Conservation (phyloP, 75 land plant species). For the Cupressus sempervirens region DNA sequence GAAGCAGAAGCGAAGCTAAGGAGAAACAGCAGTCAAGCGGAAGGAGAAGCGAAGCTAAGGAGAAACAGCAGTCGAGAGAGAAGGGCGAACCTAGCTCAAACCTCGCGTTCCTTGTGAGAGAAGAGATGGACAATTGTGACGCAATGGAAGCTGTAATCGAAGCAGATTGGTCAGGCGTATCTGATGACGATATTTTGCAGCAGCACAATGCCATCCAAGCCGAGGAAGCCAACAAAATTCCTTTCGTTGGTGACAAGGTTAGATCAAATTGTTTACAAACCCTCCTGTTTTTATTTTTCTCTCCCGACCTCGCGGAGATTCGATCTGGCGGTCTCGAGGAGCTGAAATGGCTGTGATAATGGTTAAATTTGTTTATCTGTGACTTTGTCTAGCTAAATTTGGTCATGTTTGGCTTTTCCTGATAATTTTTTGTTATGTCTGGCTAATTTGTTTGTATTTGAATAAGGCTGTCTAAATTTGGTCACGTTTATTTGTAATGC, state of each 20-base stretch:
- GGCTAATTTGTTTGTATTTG: neutral
- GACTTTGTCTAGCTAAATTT: neutral
- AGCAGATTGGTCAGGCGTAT: constrained; percentile 25
- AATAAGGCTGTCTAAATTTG: too few relatives aligned
- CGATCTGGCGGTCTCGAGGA: neutral
- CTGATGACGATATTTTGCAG: constrained; percentile 75
- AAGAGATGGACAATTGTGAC: neutral
- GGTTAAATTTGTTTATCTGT: neutral
- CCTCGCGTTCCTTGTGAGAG: neutral
- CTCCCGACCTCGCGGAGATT: neutral
- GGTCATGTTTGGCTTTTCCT: too few relatives aligned
- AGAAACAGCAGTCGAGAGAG: neutral
- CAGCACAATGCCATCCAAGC: constrained; percentile 59
- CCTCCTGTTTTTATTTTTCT: neutral
- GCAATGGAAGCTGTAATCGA: neutral
- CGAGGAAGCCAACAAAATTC: constrained; percentile 64
- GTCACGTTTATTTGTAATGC: neutral
- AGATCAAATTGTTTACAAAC: neutral
- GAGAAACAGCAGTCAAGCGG: neutral
- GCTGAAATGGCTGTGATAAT: neutral
- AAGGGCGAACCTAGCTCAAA: neutral
- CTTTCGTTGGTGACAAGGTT: constrained; percentile 82
- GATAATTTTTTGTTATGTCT: too few relatives aligned
- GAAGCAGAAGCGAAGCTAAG: too few relatives aligned
- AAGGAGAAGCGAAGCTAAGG: neutral